Base-by-base conservation (phyloP, 2,329 filamentous ascomycete genomes). In the Pezizomycotina sp. region DNA sequence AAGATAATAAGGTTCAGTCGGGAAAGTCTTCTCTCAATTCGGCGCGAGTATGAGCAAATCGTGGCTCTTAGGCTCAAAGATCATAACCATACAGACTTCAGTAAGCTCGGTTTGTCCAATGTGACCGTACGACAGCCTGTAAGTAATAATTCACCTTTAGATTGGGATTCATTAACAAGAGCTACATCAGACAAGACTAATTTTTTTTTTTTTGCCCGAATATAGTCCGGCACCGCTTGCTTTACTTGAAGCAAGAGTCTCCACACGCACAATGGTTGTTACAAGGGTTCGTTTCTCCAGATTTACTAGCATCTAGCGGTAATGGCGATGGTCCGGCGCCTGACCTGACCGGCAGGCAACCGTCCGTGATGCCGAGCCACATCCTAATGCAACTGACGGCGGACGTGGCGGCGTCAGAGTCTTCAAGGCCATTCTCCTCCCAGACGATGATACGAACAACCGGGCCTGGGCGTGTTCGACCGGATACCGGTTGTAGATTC, bases 401-500 rank as follows among this genome's bases (percentile, higher is more conserved):
- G 6, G 49, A 47, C 14, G 42, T 49, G n/a, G 49, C 40, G 16
- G 31, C 43, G 10, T 47, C 50, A 4, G 49, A 50, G 22, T 36
- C 44, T 16, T 38, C 42, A n/a, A 43, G 77, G 29, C 82, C 79
- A 6, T 72, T 93, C 28, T 70, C 77, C 32, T 62, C 58, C 21
- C 51, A 51, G 25, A 56, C 54, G 46, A 46, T 59, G 64, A n/a
- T n/a, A n/a, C n/a, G 18, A 66, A 77, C 40, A 77, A 81, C 10
- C 66, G 69, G 20, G 71, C 76, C 2, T 67, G 71, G 23, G n/a
- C n/a, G 65, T 72, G 8, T 91, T 98, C 55, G 89, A 98, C 56
- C 73, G 76, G 20, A 91, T 73, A 47, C 77, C 86, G 23, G 84
- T 82, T 6, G 76, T 98, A 72, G 86, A 48, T 83, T 83, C 5